These are phyloP conservation scores for Prinsepia uniflora DNA, from an alignment of 306 rosid genomes.

Conservation along the genomic window DNA sequence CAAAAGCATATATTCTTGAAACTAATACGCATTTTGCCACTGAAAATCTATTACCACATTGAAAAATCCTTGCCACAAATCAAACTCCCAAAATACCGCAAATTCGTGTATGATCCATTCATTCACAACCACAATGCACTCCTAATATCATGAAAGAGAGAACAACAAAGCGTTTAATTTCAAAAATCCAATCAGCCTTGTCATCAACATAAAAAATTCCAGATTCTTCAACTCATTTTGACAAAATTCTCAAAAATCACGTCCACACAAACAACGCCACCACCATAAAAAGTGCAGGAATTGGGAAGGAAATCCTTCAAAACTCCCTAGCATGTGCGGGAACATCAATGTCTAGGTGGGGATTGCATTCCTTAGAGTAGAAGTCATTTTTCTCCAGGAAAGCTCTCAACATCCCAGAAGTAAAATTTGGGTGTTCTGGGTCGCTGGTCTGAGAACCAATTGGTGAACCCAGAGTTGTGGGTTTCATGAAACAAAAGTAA, in stretches of 20 bases:
- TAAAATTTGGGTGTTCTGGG: slow-evolving; percentile 59
- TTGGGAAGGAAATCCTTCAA: background rate
- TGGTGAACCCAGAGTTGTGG: slow-evolving; percentile 43
- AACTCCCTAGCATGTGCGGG: background rate
- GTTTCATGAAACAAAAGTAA: slow-evolving; percentile 53
- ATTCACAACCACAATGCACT: background rate
- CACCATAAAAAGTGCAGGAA: background rate
- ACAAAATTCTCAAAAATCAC: background rate
- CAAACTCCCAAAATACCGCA: background rate
- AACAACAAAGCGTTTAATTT: background rate
- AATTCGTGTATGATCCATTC: background rate
- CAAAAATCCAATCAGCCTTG: slow-evolving; percentile 1
- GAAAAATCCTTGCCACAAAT: background rate
- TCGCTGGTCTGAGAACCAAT: slow-evolving; percentile 42
- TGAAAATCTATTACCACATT: background rate
- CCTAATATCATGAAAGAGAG: background rate
- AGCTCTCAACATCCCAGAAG: slow-evolving; percentile 44
- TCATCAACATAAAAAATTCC: background rate
- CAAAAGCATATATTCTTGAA: slow-evolving; percentile 1
- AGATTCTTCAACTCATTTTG: slow-evolving; percentile 7
- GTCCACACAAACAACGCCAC: slow-evolving; percentile 3
- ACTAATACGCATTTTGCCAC: background rate
- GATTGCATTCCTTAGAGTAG: slow-evolving; percentile 63
- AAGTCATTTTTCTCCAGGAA: slow-evolving; percentile 69
- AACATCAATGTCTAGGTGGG: slow-evolving; percentile 40